Base-by-base conservation (phyloP, 2,329 filamentous ascomycete species). In the Neonectria magnoliae region DNA sequence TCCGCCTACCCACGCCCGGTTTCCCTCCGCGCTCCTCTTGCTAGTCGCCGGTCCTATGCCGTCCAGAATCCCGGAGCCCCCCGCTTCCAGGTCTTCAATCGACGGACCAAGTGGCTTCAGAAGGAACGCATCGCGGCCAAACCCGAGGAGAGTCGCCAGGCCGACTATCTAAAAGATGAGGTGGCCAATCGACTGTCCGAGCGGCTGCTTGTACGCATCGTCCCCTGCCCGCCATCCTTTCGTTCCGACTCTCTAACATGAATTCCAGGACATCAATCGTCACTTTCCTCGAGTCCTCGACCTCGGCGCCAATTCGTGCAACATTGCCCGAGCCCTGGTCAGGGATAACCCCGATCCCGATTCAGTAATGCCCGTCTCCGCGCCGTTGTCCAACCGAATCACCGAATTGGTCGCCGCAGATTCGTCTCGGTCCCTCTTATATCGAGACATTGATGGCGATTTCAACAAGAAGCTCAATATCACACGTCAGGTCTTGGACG, bases 121-220 rank as follows among this genome's bases (percentile, higher is more conserved):
- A 97, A 93, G 78, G 94, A 98, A 79, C 88, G 95, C 66, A 92
- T 94, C 1, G 94, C 93, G 1, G 77, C 84, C 50, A 84, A 95
- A 76, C 82, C 87, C 10, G 88, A 93, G 68, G 80, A 86, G 68
- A 94, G 94, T 76, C 87, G 95, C 16, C 87, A 92, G 73, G 91
- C 93, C 25, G 96, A 98, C 81, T 98, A 98, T 76, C 83, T 99
- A 60, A 94, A 94, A 77, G 94, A 98, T 76, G 95, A 98, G 78
- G 91, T 98, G 5, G 96, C 96, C 55, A 84, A 85, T 50, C 88
- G 96, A 54, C 82, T 99, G 27, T 93, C 92, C 73, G 95, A 98
- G 73, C 87, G 96, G 51, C 84, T 99, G 54, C 84, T 98, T 71
- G 92, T 94, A 82, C 42, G 78, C 47, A 55, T 55, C 38, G 20